These are phyloP conservation scores for Hemileccinum impolitum DNA, from an alignment of 768 basidiomycete species.

Conservation along the genomic window DNA sequence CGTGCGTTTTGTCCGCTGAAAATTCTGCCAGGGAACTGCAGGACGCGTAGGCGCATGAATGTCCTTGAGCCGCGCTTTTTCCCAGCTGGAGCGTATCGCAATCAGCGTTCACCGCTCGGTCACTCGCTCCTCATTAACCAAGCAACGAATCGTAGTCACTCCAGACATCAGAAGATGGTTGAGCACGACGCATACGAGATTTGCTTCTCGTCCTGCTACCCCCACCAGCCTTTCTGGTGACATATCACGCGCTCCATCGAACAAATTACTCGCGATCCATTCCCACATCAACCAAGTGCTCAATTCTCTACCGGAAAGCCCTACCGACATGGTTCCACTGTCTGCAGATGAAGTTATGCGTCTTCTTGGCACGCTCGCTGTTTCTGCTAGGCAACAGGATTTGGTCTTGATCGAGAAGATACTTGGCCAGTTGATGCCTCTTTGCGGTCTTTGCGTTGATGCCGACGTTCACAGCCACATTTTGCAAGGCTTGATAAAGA, in stretches of 20 bases:
- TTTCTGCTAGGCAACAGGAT: conserved; percentile 51
- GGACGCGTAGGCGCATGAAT: conserved; percentile 51
- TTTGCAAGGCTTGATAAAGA: conserved; percentile 44
- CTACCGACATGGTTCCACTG: conserved; percentile 10
- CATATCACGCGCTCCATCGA: conserved; percentile 10
- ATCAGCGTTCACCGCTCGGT: conserved; percentile 23
- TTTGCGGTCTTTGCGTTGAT: conserved; percentile 46
- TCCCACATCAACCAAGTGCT: conserved; percentile 23
- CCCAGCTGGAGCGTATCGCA: conserved; percentile 28
- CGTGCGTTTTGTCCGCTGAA: conserved; percentile 5
- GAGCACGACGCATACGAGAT: conserved; percentile 9
- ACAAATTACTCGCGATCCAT: conserved; percentile 21
- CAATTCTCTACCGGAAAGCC: conserved; percentile 14
- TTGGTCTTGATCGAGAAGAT: conserved; percentile 53
- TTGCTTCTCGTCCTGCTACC: neutral
- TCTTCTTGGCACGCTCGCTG: conserved; percentile 45
- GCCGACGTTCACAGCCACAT: conserved; percentile 48
- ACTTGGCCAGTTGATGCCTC: conserved; percentile 43
- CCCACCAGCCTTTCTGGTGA: conserved; percentile 6
- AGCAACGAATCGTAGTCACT: conserved; percentile 6
- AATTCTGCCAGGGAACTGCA: conserved; percentile 4
- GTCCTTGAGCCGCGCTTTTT: conserved; percentile 44
- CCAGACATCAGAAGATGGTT: conserved; percentile 24
- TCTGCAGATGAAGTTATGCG: conserved; percentile 31
- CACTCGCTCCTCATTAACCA: conserved; percentile 8